Conservation (phyloP, 2,329 filamentous ascomycete genomes). For the Fusarium brevicatenulatum region DNA sequence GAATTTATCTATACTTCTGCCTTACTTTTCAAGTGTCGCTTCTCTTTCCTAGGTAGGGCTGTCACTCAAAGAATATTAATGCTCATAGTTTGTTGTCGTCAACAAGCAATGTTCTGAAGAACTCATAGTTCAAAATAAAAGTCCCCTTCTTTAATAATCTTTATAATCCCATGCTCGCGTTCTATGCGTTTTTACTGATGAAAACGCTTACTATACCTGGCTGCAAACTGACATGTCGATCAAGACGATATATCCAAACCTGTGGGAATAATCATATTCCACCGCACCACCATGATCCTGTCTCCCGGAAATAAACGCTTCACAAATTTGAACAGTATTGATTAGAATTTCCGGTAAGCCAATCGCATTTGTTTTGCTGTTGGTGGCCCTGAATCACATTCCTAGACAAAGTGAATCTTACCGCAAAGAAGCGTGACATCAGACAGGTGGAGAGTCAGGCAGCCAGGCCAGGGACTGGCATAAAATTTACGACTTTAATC, state of each 20-base stretch:
- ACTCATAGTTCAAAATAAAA: too few species aligned
- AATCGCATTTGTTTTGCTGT: neutral
- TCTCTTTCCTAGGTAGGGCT: too few species aligned
- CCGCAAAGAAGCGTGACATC: neutral
- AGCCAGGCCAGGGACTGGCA: neutral
- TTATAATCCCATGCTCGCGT: rapidly evolving
- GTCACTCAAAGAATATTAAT: neutral
- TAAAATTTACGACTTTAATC: neutral
- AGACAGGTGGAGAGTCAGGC: neutral
- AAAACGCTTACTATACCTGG: neutral
- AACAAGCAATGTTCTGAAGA: too few species aligned
- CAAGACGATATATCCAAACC: neutral
- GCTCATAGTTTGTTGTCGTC: too few species aligned
- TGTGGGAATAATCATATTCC: neutral
- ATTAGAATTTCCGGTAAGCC: neutral
- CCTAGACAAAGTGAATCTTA: neutral
- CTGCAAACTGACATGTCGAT: neutral
- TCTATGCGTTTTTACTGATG: rapidly evolving
- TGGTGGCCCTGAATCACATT: neutral
- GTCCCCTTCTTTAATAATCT: too few species aligned
- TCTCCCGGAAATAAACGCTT: neutral
- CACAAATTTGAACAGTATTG: neutral
- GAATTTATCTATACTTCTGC: too few species aligned
- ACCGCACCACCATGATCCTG: neutral
- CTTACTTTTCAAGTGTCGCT: neutral